Base-by-base conservation (phyloP, 306 rosid species). In the Coriaria nepalensis region DNA sequence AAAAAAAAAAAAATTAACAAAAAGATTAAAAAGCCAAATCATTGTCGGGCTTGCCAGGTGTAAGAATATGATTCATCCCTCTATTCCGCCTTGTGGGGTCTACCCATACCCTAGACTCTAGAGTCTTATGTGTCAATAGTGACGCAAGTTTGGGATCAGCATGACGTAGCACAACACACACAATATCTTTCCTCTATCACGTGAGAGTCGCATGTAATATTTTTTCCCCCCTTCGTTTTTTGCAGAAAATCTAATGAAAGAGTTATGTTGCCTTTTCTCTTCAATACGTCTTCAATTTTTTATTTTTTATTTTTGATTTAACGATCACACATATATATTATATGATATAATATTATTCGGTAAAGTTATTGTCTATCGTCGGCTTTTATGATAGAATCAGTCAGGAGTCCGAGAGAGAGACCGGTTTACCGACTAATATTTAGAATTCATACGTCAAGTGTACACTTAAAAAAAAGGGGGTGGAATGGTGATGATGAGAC, bases 101-200 rank as follows among this genome's bases (percentile, higher is more conserved):
- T n/a, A n/a, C n/a, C n/a, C n/a, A n/a, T n/a, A n/a, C n/a, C 47
- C 45, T 53, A 2, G 13, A 29, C 9, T 6, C 11, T 35, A 29
- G 37, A 47, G 51, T 8, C 59, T 8, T 12, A 32, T 6, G n/a
- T 37, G 1, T 0, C 4, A 53, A 53, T 2, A 13, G 43, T 76
- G 71, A 73, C 67, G 75, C 49, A 74, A 73, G 73, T 11, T 56
- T 50, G 67, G 46, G 78, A 62, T 75, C 78, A 68, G 68, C 76
- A 52, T 73, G 81, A 75, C 67, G 78, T 52, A 39, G 40, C 45
- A 33, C 29, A 20, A 20, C 29, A 20, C 29, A 20, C 29, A n/a
- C 3, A 20, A 20, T 20, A 3, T 20, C 29, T 20, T 20, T 20
- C 29, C 29, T 20, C 29, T 20, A 45, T 45, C 14, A n/a, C 41